Evolutionary conservation across 1,139 yeast genomes (phyloP).

Genomic region (Geotrichum reessii): DNA sequence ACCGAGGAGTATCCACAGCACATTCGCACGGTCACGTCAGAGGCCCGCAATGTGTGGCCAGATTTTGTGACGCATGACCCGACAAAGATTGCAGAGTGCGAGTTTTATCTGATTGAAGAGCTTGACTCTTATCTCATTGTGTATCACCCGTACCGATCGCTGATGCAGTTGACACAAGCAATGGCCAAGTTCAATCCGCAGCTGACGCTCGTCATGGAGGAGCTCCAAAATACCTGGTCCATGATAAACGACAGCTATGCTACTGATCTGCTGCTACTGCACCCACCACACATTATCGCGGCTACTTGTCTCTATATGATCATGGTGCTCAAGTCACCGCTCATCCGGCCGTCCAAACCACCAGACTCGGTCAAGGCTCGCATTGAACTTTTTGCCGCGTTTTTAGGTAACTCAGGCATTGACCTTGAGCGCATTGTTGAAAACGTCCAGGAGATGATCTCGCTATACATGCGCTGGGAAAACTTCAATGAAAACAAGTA

Average conservation of each 20-base stretch:
- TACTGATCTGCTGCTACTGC: conserved; percentile 74
- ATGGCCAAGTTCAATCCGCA: conserved; percentile 36
- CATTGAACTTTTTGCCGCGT: conserved; percentile 48
- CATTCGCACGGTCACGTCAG: conserved; percentile 72
- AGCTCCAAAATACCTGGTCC: conserved; percentile 83
- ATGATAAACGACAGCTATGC: conserved; percentile 83
- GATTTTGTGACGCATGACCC: conserved; percentile 90
- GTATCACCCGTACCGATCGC: conserved; percentile 82
- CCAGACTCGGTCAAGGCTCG: conserved; percentile 36
- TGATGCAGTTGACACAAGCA: conserved; percentile 53
- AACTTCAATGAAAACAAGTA: conserved; percentile 55
- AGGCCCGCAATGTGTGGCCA: conserved; percentile 90
- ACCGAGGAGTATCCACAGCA: conserved; percentile 95
- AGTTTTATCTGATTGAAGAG: conserved; percentile 87
- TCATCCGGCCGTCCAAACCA: conserved; percentile 30
- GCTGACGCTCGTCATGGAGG: conserved; percentile 51
- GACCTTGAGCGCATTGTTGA: conserved; percentile 72
- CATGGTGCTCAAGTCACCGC: conserved; percentile 48
- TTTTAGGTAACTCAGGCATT: conserved; percentile 68
- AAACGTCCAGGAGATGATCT: conserved; percentile 73
- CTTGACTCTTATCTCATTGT: conserved; percentile 72
- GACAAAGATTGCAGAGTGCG: conserved; percentile 92
- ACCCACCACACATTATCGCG: conserved; percentile 91
- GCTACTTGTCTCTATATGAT: conserved; percentile 73
- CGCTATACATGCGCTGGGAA: conserved; percentile 80